Base-by-base conservation (phyloP, 441 rosid genomes). In the Jatropha multifida region DNA sequence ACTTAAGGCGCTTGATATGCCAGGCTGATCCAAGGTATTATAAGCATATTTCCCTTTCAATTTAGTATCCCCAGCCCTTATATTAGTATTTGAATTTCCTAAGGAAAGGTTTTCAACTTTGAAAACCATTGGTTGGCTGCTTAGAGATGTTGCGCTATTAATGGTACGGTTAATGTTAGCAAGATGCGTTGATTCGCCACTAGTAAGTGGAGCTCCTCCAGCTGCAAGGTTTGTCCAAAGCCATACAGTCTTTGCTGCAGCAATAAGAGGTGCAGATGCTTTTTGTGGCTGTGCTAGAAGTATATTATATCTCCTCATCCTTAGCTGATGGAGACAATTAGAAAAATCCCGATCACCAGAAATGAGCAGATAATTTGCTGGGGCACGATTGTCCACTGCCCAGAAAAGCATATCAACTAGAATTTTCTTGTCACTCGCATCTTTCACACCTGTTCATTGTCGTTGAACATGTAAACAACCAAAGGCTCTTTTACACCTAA, bases 381-480 rank as follows among this genome's bases (percentile, higher is more conserved):
- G 99, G 0, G 99, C 98, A 6, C 97, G 88, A 56, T 96, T 96
- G 79, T 96, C 99, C 64, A 93, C 89, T 0, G 99, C 97, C 97
- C 97, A 93, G 58, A 92, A 90, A 74, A 96, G 80, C 98, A 93
- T 96, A 73, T 93, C 97, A 40, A 96, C 99, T 17, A 94, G 82
- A 79, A 96, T 96, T 84, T 91, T 96, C 86, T 96, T 96, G 80
- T 96, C 99, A 79, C 99, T 96, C 8, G 99, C 98, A 86, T 96
- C 97, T 85, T 88, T 94, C 46, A 86, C 93, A 65, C 96, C 99
- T 92, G 84, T 70, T 69, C 41, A 68, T 63, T 23, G 52, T 11
- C 38, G 13, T 20, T 17, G 32, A 44, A 41, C 26, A 9, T 37
- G 18, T 9, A 5, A 72, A 59, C 61, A 5, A 58, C 23, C 23